Evolutionary conservation across 169 alveolate species (phyloP), one percentile per base, ranked within the genome.

Genomic region (Plasmodium coatneyi): DNA sequence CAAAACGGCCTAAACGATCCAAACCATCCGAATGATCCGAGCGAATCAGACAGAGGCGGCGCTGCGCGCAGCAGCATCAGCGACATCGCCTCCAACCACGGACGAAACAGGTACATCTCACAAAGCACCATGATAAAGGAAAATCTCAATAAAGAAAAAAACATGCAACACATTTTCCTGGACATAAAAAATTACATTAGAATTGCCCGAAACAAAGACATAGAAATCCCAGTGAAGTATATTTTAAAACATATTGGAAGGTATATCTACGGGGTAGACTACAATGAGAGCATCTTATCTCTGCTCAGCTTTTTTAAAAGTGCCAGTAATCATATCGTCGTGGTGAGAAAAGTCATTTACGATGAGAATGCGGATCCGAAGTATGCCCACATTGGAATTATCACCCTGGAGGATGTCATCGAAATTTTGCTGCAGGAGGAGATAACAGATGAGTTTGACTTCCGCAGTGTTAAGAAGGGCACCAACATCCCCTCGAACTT

Each of bases 301-400:
- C 84, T 87, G n/a, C 70, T 87, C 46, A 78, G 56, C 28, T 87
- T 87, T 78, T 87, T 87, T 41, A 87, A 87, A 52, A 76, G 72
- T 54, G 93, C 93, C 66, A 87, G 43, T 46, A 87, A 87, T 6
- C 93, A 95, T 56, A 81, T 95, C 19, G 96, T 93, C n/a, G 97
- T 94, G 28, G 97, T 96, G 0, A 91, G 97, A 41, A 92, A 95
- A 30, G 97, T 92, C 5, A 78, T 93, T 16, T 70, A 79, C 52
- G 70, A 90, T 60, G 95, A 94, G 12, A 71, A 81, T 49, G 95
- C 92, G 39, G 97, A 96, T 46, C 97, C 97, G 4, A 36, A 39
- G 14, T 96, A 96, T 83, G 56, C 94, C 32, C 97, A 96, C 39
- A 91, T 95, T 12, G 97, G 97, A 0, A 96, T 96, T 2, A 92